Percentiles rank a stretch among this genome's conserved stretches.
Conservation (phyloP, 2,329 filamentous ascomycete species). For the Chaetomium olivaceum region DNA sequence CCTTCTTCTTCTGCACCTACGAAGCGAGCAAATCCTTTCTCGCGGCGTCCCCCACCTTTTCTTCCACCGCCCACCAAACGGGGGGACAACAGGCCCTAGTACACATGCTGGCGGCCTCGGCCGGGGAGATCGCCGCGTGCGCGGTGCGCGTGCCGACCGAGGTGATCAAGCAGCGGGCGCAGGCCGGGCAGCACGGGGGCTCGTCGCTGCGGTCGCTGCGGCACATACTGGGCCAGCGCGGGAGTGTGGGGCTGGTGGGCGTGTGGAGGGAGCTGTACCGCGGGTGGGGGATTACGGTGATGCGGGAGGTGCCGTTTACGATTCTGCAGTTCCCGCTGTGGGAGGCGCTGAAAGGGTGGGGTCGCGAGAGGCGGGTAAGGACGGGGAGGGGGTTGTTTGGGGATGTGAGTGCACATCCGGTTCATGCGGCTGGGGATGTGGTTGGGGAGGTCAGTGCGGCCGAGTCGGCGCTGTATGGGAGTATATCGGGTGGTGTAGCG, state of each 20-base stretch:
- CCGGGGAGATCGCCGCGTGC: constrained; percentile 91
- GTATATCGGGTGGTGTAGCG: constrained; percentile 78
- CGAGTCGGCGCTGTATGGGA: constrained; percentile 85
- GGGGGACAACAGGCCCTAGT: constrained; percentile 34
- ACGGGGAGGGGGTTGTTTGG: constrained; percentile 32
- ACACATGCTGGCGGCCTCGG: constrained; percentile 82
- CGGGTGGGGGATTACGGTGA: constrained; percentile 88
- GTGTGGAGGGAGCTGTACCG: constrained; percentile 86
- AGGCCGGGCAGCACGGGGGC: constrained; percentile 79
- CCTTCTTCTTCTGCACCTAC: constrained; percentile 97
- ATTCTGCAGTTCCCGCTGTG: constrained; percentile 96
- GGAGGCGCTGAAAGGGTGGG: constrained; percentile 84
- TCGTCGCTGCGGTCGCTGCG: constrained; percentile 66
- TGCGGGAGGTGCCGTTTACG: constrained; percentile 96
- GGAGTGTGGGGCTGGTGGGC: constrained; percentile 47
- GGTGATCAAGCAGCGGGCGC: constrained; percentile 94
- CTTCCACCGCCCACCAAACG: not conserved
- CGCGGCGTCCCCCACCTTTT: constrained; percentile 30
- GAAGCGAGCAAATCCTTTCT: constrained; percentile 65
- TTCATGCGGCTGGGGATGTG: constrained; percentile 12
- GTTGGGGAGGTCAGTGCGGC: constrained; percentile 60
- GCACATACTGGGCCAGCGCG: constrained; percentile 63
- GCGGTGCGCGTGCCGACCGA: constrained; percentile 91
- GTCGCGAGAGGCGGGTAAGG: constrained; percentile 44
- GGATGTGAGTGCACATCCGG: constrained; percentile 19